Conservation (phyloP, 2,329 filamentous ascomycete genomes). For the Ceratocystis lukuohia region DNA sequence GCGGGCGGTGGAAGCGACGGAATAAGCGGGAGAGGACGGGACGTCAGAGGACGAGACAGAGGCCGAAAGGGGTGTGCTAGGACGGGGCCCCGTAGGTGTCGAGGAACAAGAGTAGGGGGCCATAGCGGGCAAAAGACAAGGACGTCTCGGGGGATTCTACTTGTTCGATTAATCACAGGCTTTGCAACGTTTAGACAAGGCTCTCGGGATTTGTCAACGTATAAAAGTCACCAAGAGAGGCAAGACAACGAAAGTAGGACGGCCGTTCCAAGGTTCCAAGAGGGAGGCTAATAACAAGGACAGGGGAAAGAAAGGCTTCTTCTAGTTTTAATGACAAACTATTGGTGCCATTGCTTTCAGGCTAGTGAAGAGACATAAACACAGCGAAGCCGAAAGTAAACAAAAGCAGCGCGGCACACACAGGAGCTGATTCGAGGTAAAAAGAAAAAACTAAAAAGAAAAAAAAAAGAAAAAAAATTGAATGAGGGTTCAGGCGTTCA, state of each 20-base stretch:
- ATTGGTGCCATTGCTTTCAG: no score
- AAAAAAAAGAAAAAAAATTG: no score
- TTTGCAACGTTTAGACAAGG: no score
- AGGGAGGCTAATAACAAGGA: neutral
- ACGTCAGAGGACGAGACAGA: slow-evolving; percentile 30
- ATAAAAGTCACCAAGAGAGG: no score
- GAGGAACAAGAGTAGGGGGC: neutral
- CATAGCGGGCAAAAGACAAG: neutral
- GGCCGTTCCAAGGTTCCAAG: neutral
- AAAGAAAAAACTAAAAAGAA: no score
- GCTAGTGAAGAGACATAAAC: no score
- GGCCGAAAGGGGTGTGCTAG: neutral
- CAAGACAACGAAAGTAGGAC: no score
- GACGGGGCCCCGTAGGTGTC: neutral
- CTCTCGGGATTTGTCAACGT: no score
- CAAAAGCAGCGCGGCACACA: neutral
- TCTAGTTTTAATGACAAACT: no score
- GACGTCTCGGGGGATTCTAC: neutral
- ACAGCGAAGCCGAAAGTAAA: neutral
- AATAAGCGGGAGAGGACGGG: slow-evolving; percentile 50
- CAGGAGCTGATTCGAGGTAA: no score
- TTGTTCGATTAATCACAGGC: neutral
- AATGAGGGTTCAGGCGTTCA: no score
- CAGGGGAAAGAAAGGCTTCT: neutral
- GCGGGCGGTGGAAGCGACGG: slow-evolving; percentile 49